Evolutionary conservation across 2,329 filamentous ascomycete species (phyloP), one percentile per base, ranked within the genome.

Genomic region (Fusarium papillatum): DNA sequence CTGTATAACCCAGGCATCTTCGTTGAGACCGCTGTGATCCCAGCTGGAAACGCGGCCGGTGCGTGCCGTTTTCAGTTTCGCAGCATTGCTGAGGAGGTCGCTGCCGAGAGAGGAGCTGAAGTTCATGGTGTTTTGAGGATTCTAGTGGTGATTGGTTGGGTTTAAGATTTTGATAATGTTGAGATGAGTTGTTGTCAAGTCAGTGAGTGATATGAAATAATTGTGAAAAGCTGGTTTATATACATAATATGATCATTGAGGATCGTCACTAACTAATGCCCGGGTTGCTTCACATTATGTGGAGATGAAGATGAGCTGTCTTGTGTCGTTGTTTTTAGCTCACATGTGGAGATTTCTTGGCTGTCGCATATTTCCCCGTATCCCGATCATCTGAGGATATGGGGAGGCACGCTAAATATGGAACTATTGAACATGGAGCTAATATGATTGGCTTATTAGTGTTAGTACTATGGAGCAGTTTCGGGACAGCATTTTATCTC

Each of bases 1-100:
- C 53, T 77, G 70, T 26, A 82, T 75, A 11, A 82, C 80, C 64
- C 79, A 82, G 26, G 80, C 80, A 69, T 82, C 81, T 69, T 82
- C 80, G 50, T 82, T 82, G 38, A 81, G 73, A 14, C 81, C 81
- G 5, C 68, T 76, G 66, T 82, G 81, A 48, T 82, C 81, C 78
- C 78, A 82, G 67, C 80, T 81, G 24, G 81, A 79, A 19, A 82
- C 75, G 10, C 81, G 79, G 34, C 76, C 81, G 26, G 72, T 80
- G 41, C 81, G 80, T 4, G 76, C 79, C 19, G 68, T 67, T 61
- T 76, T 79, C 26, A 72, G 70, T 53, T 76, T 73, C n/a, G 76
- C 66, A 29, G 65, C 72, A 17, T 74, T 70, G n/a, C 24, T 50
- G 17, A 79, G 65, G 36, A 79, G 65, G 63, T 78, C 74, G 16